These are phyloP conservation scores for Biscogniauxia sp. DNA, from an alignment of 2,329 filamentous ascomycete genomes.

Conservation along the genomic window DNA sequence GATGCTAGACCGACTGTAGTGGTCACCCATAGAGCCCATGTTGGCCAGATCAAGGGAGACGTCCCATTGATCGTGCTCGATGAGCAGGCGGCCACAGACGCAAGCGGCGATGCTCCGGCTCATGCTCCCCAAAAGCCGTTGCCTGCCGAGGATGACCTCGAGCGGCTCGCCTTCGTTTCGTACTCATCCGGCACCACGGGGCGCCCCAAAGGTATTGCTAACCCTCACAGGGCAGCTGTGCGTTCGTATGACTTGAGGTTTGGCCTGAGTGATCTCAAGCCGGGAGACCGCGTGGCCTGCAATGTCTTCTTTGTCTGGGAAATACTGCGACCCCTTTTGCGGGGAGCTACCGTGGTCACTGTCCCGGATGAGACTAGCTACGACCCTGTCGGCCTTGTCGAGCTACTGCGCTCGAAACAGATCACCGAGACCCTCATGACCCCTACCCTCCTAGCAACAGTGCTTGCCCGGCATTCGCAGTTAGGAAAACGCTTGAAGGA, in stretches of 20 bases:
- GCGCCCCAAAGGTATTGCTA: slow-evolving; percentile 75
- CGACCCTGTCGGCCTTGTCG: slow-evolving; percentile 71
- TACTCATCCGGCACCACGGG: slow-evolving; percentile 78
- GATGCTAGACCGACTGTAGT: slow-evolving; percentile 71
- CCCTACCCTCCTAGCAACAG: slow-evolving; percentile 72
- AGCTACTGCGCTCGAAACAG: slow-evolving; percentile 61
- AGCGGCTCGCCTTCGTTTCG: slow-evolving; percentile 74
- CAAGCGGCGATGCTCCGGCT: slow-evolving; percentile 21
- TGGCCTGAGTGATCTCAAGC: slow-evolving; percentile 63
- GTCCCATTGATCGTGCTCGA: slow-evolving; percentile 67
- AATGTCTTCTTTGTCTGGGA: slow-evolving; percentile 90
- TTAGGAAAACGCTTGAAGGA: slow-evolving; percentile 62
- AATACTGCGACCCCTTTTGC: slow-evolving; percentile 71
- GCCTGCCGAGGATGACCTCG: slow-evolving; percentile 65
- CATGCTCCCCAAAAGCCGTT: slow-evolving; percentile 43
- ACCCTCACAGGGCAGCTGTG: slow-evolving; percentile 71
- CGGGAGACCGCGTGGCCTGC: slow-evolving; percentile 77
- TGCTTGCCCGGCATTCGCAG: slow-evolving; percentile 66
- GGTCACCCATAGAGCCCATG: slow-evolving; percentile 64
- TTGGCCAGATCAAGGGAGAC: slow-evolving; percentile 61
- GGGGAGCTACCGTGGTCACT: slow-evolving; percentile 72
- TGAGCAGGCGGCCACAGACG: slow-evolving; percentile 35
- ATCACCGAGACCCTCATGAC: slow-evolving; percentile 84
- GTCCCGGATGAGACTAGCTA: slow-evolving; percentile 77
- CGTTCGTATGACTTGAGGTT: slow-evolving; percentile 74